Evolutionary conservation across 371 early-diverging fungal species (phyloP), one percentile per base, ranked within the genome.

Genomic region (Mortierella sp.): DNA sequence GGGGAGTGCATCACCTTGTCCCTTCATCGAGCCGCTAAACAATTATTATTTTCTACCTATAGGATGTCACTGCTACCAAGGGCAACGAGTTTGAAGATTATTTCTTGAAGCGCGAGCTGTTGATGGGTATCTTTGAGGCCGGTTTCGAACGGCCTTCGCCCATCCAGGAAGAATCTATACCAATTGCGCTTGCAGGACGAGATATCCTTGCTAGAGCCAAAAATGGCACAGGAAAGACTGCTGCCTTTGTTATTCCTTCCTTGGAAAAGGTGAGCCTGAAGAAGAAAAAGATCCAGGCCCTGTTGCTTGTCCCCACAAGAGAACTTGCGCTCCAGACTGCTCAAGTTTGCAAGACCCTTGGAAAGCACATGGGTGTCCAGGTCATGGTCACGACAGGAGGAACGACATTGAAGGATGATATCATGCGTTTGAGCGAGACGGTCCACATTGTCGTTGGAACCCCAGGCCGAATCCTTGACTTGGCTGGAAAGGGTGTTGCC

Each of bases 41-140:
- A 16, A 16, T 15, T 45, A 1, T 28, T 18, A 28, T 25, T 52
- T 19, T 16, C 26, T 1, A 19, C 25, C 55, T 62, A 29, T 68
- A 89, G 88, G 97, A 98, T 84, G 98, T 99, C 61, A 95, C 95
- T 28, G 92, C 89, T 15, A 98, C 98, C 48, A 97, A 97, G 86
- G 98, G 97, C 62, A 98, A 97, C 83, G 97, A 96, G 70, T 99
- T 99, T 85, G 98, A 99, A 80, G 98, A 97, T 82, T 98, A 97
- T 83, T 96, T 92, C 83, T 86, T 99, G 60, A 97, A 98, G 80
- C 90, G 97, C 52, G 97, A 98, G 76, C 84, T 99, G 55, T 83
- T 98, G 64, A 99, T 99, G 96, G 99, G 99, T 29, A 96, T 99
- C 58, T 98, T 97, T 82, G 97, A 97, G 81, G 97, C 96, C 26